Conservation (phyloP, 129 eudicot species). For the Deinandra increscens region DNA sequence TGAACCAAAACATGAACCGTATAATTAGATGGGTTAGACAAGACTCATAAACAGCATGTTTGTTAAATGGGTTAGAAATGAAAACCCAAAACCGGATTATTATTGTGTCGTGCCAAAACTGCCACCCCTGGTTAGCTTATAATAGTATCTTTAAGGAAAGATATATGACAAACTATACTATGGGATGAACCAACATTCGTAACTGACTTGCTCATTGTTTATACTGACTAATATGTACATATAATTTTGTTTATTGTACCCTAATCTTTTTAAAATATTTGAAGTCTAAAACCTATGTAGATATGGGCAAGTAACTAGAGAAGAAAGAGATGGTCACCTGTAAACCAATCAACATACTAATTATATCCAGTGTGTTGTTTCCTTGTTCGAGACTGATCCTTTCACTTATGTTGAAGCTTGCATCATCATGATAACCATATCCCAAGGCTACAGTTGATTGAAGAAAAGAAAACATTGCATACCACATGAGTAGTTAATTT, state of each 20-base stretch:
- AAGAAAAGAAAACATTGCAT: neutral
- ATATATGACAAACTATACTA: neutral
- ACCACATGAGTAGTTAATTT: neutral
- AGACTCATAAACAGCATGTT: too few relatives aligned
- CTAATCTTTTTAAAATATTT: neutral
- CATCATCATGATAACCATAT: constrained; percentile 75
- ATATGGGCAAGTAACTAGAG: neutral
- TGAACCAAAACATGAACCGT: neutral
- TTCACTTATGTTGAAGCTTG: constrained; percentile 55
- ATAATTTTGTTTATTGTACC: neutral
- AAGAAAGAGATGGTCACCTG: constrained; percentile 47
- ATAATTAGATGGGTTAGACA: too few relatives aligned
- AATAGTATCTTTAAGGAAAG: neutral
- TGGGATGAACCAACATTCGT: neutral
- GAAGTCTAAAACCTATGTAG: neutral
- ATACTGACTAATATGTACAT: neutral
- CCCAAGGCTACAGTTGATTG: constrained; percentile 52
- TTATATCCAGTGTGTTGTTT: constrained; percentile 58
- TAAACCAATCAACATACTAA: constrained; percentile 78
- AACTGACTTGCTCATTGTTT: neutral
- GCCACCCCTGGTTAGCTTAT: too few relatives aligned
- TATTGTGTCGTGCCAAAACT: neutral
- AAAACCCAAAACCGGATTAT: neutral
- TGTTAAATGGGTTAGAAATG: neutral
- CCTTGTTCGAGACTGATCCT: constrained; percentile 58